Evolutionary conservation across 176 grass and related monocot species (phyloP), one percentile per base, ranked within the genome.

Genomic region (Zoysia pacifica): DNA sequence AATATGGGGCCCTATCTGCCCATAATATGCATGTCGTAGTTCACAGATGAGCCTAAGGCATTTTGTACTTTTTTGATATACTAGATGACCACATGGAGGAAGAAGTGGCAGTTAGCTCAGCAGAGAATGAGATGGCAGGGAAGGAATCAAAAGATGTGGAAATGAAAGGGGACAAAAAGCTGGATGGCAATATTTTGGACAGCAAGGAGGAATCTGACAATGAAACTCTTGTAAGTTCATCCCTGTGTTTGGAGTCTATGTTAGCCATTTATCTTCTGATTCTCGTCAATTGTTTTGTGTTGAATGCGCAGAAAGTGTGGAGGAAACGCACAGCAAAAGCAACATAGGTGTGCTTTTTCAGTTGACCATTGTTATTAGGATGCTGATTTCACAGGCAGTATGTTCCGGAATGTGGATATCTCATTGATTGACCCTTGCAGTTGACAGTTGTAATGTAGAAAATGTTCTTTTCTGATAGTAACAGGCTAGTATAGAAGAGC

Each of bases 141-240:
- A 62, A 62, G 42, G 87, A 48, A 11, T 65, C 41, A 12, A 47
- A 74, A 80, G 72, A 80, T 45, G 35, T 41, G 13, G 73, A 84
- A 61, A 41, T 8, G 2, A 42, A 85, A 85, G 89, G 87, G 40
- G 67, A 78, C n/a, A 65, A 86, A 81, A 81, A 86, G 19, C 51
- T 52, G 55, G 83, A 84, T 74, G 79, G 35, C 48, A 53, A 69
- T 49, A 73, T 37, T 83, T 83, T 80, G 76, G 75, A 69, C 74
- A 74, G 42, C 45, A 82, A 77, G 38, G 80, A 78, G 49, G 87
- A 83, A 70, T 97, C 92, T 20, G 93, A 95, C 14, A 89, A 93
- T 3, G 93, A 99, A 58, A 94, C 93, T 64, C 84, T 99, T 68
- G 97, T 99, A 87, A 89, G 73, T 79, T 52, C 67, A 80, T 66